Percentiles rank a stretch among this genome's conserved stretches.
Evolutionary conservation across 78 protist genomes (phyloP).

Genomic region (Dictyostelium firmibasis): DNA sequence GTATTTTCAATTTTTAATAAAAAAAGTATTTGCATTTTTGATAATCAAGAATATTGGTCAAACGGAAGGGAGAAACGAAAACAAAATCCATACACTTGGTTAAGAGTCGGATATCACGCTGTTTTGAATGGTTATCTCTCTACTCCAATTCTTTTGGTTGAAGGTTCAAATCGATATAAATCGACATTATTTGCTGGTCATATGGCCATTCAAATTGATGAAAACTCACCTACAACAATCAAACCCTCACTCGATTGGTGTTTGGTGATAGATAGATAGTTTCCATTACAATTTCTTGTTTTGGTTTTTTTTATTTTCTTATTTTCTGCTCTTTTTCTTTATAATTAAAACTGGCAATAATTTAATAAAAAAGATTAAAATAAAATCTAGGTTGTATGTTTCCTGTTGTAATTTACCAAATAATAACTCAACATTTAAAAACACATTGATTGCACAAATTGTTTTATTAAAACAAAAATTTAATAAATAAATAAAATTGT

Average conservation of each 20-base stretch:
- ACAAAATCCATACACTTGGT: not conserved
- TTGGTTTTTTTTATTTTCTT: not conserved
- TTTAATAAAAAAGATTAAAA: too few relatives aligned
- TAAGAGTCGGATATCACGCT: not conserved
- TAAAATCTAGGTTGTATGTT: too few relatives aligned
- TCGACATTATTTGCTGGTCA: not conserved
- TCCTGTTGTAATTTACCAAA: too few relatives aligned
- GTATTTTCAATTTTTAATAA: slow-evolving; percentile 44
- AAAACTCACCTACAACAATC: not conserved
- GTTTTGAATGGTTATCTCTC: not conserved
- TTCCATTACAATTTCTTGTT: not conserved
- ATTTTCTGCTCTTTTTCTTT: too few relatives aligned
- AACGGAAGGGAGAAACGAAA: not conserved
- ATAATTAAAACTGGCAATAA: too few relatives aligned
- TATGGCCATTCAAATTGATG: not conserved
- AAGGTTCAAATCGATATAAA: not conserved
- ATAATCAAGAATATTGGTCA: not conserved
- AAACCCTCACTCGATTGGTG: not conserved
- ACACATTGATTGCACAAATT: too few relatives aligned
- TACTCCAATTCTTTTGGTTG: not conserved
- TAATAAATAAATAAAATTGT: not conserved
- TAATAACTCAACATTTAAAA: too few relatives aligned
- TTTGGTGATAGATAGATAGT: not conserved
- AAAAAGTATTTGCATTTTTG: slow-evolving; percentile 27
- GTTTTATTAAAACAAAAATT: not conserved